Percentiles rank a stretch among this genome's conserved stretches.
These are phyloP conservation scores for Ganoderma meredithae DNA, from an alignment of 1,284 basidiomycete species.

Conservation along the genomic window DNA sequence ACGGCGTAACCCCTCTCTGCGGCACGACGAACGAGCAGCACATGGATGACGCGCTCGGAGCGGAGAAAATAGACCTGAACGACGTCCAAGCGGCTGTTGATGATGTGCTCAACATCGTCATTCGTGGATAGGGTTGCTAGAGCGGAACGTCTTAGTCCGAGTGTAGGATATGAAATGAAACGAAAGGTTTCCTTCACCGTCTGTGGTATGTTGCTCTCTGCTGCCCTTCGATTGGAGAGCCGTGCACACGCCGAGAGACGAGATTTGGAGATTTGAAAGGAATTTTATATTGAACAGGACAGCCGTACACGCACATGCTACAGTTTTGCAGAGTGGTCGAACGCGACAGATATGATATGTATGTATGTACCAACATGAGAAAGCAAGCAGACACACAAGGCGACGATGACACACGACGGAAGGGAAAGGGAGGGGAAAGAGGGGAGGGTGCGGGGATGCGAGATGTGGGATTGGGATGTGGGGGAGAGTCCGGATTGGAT, in stretches of 20 bases:
- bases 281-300: conserved; percentile 43
- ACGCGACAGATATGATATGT: conserved; percentile 38
- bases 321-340: conserved; percentile 44
- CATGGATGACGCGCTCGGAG: conserved; percentile 57
- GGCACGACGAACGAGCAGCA: conserved; percentile 72
- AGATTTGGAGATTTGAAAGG: conserved; percentile 36
- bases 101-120: conserved; percentile 17
- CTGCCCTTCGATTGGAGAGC: too few species aligned
- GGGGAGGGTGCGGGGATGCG: background rate
- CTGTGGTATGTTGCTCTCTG: background rate
- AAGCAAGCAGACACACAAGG: conserved; percentile 38
- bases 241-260: background rate
- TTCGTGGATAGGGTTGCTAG: background rate
- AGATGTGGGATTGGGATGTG: background rate
- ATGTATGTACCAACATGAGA: conserved; percentile 38
- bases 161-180: background rate
- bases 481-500: background rate
- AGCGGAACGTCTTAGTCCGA: background rate
- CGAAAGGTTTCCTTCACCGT: background rate
- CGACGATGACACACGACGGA: conserved; percentile 24
- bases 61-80: conserved; percentile 46
- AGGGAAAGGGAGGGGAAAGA: background rate
- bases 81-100: conserved; percentile 36
- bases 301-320: conserved; percentile 50
- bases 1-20: conserved; percentile 69